Percentiles rank a stretch among this genome's conserved stretches.
phyloP scores from a whole-genome alignment of 78 protist genomes.

The Dictyostelium purpureum region DNA sequence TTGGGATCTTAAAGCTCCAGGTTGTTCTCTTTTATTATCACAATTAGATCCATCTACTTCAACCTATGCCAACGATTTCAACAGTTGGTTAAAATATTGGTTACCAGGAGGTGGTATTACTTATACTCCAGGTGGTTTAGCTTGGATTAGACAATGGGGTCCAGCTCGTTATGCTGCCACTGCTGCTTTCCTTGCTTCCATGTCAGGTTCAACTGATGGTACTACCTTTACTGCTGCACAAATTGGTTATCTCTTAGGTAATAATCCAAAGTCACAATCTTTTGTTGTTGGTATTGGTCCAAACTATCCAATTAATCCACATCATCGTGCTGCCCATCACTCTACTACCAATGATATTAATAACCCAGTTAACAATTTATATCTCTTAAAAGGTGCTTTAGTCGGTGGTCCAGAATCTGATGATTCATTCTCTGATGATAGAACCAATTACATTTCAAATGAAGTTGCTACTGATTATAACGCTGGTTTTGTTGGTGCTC shows the following conservation, averaged over 20 bases:
- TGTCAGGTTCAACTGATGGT: neutral
- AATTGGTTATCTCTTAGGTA: constrained; percentile 27
- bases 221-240: constrained; percentile 1
- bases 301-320: constrained; percentile 70
- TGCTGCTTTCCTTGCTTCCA: constrained; percentile 28
- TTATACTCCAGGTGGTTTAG: constrained; percentile 60
- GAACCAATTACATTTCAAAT: constrained; percentile 47
- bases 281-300: constrained; percentile 64
- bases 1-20: constrained; percentile 73
- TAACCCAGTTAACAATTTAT: constrained; percentile 33
- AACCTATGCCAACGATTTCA: neutral
- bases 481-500: constrained; percentile 66
- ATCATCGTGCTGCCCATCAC: constrained; percentile 68
- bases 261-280: constrained; percentile 10
- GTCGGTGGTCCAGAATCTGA: constrained; percentile 69
- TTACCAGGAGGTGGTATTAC: constrained; percentile 32
- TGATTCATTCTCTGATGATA: constrained; percentile 29
- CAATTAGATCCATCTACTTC: neutral
- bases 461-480: constrained; percentile 78
- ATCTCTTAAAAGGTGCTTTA: constrained; percentile 59
- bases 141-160: constrained; percentile 56
- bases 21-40: constrained; percentile 2
- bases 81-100: constrained; percentile 5
- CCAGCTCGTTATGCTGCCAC: constrained; percentile 61
- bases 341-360: constrained; percentile 56